Evolutionary conservation across 352 stramenopile genomes (phyloP).

Genomic region (Phytophthora tentaculata): DNA sequence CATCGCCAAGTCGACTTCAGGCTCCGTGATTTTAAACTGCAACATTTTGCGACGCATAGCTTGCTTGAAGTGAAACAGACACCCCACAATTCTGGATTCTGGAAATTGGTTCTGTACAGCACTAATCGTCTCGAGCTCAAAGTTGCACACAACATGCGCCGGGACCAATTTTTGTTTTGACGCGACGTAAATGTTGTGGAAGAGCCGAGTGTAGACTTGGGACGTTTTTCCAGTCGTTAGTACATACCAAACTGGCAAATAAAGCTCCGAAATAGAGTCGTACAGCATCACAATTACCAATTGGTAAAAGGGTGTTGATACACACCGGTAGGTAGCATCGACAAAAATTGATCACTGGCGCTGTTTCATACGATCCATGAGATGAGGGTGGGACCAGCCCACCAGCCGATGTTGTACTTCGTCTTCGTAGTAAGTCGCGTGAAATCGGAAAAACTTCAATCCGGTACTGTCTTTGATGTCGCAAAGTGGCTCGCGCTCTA

Average conservation of each 20-base stretch:
- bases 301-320: slow-evolving; percentile 12
- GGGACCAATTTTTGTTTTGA: slow-evolving; percentile 3
- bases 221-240: slow-evolving; percentile 8
- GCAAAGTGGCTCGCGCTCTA: slow-evolving; percentile 3
- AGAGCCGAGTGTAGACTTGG: slow-evolving; percentile 3
- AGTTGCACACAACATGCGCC: slow-evolving; percentile 3
- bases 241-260: slow-evolving; percentile 11
- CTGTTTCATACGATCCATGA: slow-evolving; percentile 11
- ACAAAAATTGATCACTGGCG: slow-evolving; percentile 6
- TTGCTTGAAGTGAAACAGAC: no score
- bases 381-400: slow-evolving; percentile 3
- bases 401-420: slow-evolving; percentile 9
- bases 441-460: slow-evolving; percentile 16
- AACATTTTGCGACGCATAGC: no score
- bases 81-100: no score
- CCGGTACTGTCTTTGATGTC: neutral
- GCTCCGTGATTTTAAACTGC: no score
- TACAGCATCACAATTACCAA: slow-evolving; percentile 10
- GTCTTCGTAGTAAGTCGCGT: slow-evolving; percentile 14
- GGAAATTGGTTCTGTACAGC: no score
- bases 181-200: slow-evolving; percentile 1
- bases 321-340: slow-evolving; percentile 11
- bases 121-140: slow-evolving; percentile 13
- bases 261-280: slow-evolving; percentile 11
- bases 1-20: no score